Evolutionary conservation across 148 eudicot species (phyloP), one percentile per base, ranked within the genome.

Genomic region (Cornus controversa): DNA sequence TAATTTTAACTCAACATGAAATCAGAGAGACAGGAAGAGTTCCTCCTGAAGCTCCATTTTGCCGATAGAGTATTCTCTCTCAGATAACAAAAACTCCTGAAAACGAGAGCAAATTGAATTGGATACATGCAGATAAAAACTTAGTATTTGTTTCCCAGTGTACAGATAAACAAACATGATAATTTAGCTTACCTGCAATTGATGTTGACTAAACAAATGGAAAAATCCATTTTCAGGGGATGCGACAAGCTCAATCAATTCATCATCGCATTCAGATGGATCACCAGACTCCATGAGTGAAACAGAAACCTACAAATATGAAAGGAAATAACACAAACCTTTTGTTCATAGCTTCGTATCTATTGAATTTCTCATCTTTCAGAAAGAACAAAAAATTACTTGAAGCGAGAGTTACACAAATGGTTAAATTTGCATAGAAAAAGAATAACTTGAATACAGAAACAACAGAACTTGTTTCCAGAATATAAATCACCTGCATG

Each of bases 51-150:
- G 88, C 84, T 87, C 94, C 94, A 89, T 86, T 58, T 86, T 83
- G 75, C 81, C 85, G 77, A 93, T 85, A 2, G 92, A 80, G 81
- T 85, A 93, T 67, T 95, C 97, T 81, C 99, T 89, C 93, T 93
- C 96, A 68, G 86, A 95, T 73, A 90, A 47, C 62, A 95, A 87
- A 74, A 95, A 90, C 78, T 95, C 98, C 98, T 95, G 89, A 67
- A 37, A n/a, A n/a, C n/a, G n/a, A 72, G 34, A 80, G 29, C 50
- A 31, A 28, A 50, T n/a, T n/a, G n/a, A n/a, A n/a, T n/a, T n/a
- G n/a, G n/a, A n/a, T n/a, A n/a, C 64, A 60, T 20, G 2, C 2
- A n/a, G 64, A 60, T n/a, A 6, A 60, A 54, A 20, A 60, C 8
- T 60, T 6, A 2, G 18, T 60, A 60, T 60, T 18, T 22, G 64